These are phyloP conservation scores for Nyctanthes arbortristis DNA, from an alignment of 257 asterid species.

Conservation along the genomic window DNA sequence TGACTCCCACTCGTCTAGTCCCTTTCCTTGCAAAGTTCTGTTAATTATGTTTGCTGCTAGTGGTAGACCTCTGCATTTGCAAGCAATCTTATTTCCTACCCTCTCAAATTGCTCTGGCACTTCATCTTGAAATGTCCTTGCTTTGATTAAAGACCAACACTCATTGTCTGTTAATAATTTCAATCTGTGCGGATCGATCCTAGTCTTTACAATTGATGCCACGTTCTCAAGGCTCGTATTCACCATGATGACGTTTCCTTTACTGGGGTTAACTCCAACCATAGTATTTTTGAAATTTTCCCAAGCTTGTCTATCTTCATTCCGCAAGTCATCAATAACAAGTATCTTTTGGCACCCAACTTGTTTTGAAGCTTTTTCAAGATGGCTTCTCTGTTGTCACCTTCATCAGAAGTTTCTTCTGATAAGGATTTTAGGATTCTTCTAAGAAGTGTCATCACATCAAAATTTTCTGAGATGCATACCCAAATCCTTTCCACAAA, in stretches of 20 bases:
- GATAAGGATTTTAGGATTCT: constrained; percentile 8
- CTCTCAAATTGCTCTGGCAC: neutral
- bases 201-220: constrained; percentile 7
- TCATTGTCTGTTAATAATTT: constrained; percentile 20
- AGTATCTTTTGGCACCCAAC: neutral
- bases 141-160: constrained; percentile 26
- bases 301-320: neutral
- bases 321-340: constrained; percentile 40
- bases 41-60: constrained; percentile 25
- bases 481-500: constrained; percentile 27
- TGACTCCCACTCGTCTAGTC: constrained; percentile 14
- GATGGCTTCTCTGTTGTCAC: neutral
- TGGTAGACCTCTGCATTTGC: constrained; percentile 32
- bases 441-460: constrained; percentile 17
- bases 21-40: neutral
- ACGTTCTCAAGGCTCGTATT: constrained; percentile 19
- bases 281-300: constrained; percentile 1
- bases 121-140: constrained; percentile 20
- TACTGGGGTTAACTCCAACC: neutral
- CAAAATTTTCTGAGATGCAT: constrained; percentile 21
- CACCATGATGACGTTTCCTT: constrained; percentile 8
- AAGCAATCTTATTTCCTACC: constrained; percentile 10
- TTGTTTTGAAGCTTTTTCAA: neutral
- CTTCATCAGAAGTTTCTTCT: neutral
- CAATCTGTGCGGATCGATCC: too few species aligned